Evolutionary conservation across 768 basidiomycete species (phyloP).

Genomic region (Russula vinacea): DNA sequence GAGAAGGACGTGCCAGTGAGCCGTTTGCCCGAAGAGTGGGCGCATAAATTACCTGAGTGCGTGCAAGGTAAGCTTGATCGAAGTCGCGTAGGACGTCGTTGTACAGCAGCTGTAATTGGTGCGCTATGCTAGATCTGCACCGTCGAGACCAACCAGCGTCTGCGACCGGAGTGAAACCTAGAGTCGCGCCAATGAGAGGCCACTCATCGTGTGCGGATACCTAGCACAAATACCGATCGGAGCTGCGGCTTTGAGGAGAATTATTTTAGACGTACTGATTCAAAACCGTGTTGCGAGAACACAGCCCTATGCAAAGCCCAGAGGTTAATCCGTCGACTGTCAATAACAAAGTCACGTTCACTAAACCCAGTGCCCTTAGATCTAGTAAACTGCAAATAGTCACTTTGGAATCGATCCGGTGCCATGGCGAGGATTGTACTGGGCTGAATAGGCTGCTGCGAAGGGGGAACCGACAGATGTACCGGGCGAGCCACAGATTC

Average conservation of each 20-base stretch:
- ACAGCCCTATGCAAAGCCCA: slow-evolving; percentile 13
- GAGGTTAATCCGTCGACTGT: slow-evolving; percentile 7
- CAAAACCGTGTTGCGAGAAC: slow-evolving; percentile 11
- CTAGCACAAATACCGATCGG: background rate
- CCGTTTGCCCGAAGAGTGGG: no score
- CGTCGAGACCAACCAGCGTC: slow-evolving; percentile 1
- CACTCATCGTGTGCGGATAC: slow-evolving; percentile 17
- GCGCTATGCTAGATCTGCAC: slow-evolving; percentile 10
- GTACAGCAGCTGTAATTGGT: slow-evolving; percentile 15
- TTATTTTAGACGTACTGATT: slow-evolving; percentile 1
- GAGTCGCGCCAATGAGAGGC: slow-evolving; percentile 8
- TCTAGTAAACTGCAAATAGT: slow-evolving; percentile 4
- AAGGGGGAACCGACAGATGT: no score
- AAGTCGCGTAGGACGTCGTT: slow-evolving; percentile 9
- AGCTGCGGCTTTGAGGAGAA: background rate
- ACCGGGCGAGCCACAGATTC: no score
- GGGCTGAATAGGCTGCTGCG: no score
- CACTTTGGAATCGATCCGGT: slow-evolving; percentile 10
- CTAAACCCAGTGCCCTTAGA: background rate
- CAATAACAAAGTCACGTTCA: slow-evolving; percentile 16
- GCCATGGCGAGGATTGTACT: background rate
- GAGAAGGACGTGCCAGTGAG: no score
- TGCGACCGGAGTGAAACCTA: slow-evolving; percentile 12
- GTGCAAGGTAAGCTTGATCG: no score
- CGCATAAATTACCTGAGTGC: no score